These are phyloP conservation scores for Moricandia arvensis DNA, from an alignment of 345 rosid species.

Conservation along the genomic window DNA sequence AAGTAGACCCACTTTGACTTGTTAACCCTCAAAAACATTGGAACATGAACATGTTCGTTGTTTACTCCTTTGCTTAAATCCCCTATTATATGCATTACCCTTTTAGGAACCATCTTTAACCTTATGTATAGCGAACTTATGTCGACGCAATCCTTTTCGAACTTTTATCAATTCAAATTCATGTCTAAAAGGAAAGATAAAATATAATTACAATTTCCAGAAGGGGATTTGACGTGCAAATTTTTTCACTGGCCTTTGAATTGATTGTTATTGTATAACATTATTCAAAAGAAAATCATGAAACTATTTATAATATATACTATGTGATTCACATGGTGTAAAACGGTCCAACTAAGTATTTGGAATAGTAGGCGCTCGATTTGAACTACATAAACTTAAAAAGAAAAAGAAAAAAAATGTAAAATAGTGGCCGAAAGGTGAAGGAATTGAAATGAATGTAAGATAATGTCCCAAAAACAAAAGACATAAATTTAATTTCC, in stretches of 20 bases:
- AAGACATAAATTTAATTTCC: slow-evolving; percentile 14
- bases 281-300: background rate
- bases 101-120: background rate
- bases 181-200: background rate
- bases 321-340: slow-evolving; percentile 20
- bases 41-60: slow-evolving; percentile 34
- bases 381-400: background rate
- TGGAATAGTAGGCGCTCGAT: slow-evolving; percentile 28
- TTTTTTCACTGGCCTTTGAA: background rate
- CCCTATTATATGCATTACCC: background rate
- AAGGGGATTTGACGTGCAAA: slow-evolving; percentile 6
- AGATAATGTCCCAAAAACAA: slow-evolving; percentile 37
- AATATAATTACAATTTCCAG: background rate
- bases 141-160: background rate
- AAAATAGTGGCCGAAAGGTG: slow-evolving; percentile 32
- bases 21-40: slow-evolving; percentile 8
- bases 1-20: slow-evolving; percentile 34
- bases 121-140: background rate
- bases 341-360: background rate
- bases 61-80: slow-evolving; percentile 14
- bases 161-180: slow-evolving; percentile 3
- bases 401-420: slow-evolving; percentile 20
- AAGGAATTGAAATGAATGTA: slow-evolving; percentile 22
- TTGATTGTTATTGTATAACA: background rate
- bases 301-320: background rate